These are phyloP conservation scores for Pseudogymnoascus sp. DNA, from an alignment of 2,329 filamentous ascomycete species.

Conservation along the genomic window DNA sequence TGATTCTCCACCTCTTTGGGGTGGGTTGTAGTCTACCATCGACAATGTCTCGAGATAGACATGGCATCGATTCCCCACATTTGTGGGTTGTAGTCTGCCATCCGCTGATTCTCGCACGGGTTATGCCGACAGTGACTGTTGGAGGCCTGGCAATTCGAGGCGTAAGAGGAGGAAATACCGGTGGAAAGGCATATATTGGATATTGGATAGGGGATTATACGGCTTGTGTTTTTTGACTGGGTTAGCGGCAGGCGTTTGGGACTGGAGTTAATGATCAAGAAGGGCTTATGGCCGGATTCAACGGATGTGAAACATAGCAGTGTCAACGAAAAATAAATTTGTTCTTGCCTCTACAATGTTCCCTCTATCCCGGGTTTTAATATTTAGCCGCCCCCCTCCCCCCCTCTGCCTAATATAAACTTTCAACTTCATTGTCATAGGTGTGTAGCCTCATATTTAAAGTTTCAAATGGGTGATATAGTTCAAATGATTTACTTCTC, in stretches of 20 bases:
- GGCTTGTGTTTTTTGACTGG: slow-evolving; percentile 1
- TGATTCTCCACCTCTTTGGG: not conserved
- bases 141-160: not conserved
- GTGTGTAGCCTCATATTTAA: no score
- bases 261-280: not conserved
- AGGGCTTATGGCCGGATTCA: not conserved
- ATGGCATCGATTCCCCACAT: not conserved
- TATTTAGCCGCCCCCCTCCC: no score
- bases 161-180: not conserved
- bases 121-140: no score
- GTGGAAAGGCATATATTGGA: not conserved
- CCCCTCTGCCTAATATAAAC: no score
- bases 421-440: no score
- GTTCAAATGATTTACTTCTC: no score
- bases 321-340: not conserved
- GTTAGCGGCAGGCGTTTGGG: slow-evolving; percentile 3
- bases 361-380: no score
- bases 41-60: not conserved
- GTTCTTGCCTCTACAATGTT: not conserved
- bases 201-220: not conserved
- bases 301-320: not conserved
- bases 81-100: not conserved
- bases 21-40: not conserved
- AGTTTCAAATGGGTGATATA: no score
- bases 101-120: not conserved